Evolutionary conservation across 148 eudicot genomes (phyloP).

Genomic region (Chenopodium quinoa): DNA sequence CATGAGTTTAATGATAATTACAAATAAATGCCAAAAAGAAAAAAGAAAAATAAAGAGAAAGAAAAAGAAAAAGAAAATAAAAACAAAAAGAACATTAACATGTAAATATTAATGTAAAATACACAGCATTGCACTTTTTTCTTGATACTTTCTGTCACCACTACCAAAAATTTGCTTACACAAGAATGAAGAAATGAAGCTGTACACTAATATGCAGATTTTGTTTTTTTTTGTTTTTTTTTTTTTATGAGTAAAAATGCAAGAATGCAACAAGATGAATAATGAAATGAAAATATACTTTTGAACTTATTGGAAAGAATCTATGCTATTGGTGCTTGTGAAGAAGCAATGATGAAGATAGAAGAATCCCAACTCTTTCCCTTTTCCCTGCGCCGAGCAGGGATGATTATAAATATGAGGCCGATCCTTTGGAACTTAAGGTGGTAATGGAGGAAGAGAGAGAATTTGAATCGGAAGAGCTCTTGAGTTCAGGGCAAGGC

Average conservation of each 20-base stretch:
- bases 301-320: constrained; percentile 44
- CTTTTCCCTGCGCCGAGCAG: constrained; percentile 9
- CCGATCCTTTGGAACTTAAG: constrained; percentile 28
- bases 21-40: neutral
- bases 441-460: constrained; percentile 27
- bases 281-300: constrained; percentile 27
- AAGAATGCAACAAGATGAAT: constrained; percentile 33
- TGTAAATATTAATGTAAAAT: constrained; percentile 2
- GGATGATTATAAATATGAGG: constrained; percentile 30
- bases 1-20: neutral
- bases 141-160: constrained; percentile 33
- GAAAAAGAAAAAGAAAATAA: neutral
- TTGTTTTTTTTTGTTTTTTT: neutral
- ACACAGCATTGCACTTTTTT: constrained; percentile 24
- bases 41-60: neutral
- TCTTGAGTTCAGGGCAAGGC: constrained; percentile 45
- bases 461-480: constrained; percentile 5
- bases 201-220: constrained; percentile 47
- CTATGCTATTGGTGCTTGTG: constrained; percentile 27
- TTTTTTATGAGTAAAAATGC: constrained; percentile 29
- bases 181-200: constrained; percentile 60
- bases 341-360: constrained; percentile 4
- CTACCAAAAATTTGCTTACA: constrained; percentile 53
- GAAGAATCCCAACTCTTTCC: neutral
- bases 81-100: constrained; percentile 7